These are phyloP conservation scores for Brachypodium distachyon DNA, from an alignment of 202 grass and related monocot genomes.

Conservation along the genomic window DNA sequence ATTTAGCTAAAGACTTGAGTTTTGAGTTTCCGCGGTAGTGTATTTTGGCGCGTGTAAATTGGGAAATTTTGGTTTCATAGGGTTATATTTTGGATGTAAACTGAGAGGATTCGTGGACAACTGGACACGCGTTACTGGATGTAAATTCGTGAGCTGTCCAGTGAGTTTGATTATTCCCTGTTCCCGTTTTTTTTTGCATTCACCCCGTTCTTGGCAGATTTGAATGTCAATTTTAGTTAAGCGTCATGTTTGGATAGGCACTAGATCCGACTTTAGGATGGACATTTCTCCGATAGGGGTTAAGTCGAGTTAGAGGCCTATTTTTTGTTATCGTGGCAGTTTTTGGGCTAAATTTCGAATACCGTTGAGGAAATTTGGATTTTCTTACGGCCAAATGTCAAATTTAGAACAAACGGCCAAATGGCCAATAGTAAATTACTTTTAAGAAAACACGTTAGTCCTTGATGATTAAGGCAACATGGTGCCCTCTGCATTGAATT, in stretches of 20 bases:
- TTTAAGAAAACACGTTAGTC: not conserved
- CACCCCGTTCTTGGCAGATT: not conserved
- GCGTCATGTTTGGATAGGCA: not conserved
- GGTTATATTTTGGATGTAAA: not conserved
- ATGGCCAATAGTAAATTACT: not conserved
- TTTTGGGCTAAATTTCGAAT: not conserved
- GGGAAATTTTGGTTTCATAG: not conserved
- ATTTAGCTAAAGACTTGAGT: not conserved
- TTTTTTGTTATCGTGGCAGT: not conserved
- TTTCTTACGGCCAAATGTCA: too few species aligned
- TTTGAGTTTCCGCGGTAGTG: not conserved
- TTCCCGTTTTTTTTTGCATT: not conserved
- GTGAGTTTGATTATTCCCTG: not conserved
- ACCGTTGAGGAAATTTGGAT: too few species aligned
- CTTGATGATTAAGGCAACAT: not conserved
- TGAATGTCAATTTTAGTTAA: not conserved
- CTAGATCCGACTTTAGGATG: not conserved
- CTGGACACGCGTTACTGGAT: not conserved
- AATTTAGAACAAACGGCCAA: too few species aligned
- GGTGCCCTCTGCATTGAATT: not conserved
- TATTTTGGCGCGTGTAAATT: not conserved
- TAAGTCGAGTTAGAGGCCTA: not conserved
- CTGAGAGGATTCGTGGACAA: not conserved
- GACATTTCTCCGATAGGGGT: not conserved
- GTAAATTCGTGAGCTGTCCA: not conserved